Base-by-base conservation (phyloP, 1,284 basidiomycete species). In the Ustilago hordei region DNA sequence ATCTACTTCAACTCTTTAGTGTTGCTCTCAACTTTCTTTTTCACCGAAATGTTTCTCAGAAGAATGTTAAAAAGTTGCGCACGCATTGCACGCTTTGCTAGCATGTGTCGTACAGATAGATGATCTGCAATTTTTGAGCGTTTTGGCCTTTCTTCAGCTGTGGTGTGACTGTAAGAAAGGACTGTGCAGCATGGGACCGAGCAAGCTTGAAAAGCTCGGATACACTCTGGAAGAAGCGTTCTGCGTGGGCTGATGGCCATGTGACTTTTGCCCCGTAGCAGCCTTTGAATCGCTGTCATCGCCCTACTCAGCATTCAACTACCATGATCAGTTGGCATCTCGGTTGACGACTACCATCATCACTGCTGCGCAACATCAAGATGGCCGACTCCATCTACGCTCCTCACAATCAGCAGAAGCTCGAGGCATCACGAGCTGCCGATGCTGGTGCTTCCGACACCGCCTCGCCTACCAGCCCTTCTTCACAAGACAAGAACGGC, bases 331-430 rank as follows among this genome's bases (percentile, higher is more conserved):
- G 11, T 9, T 50, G 17, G 6, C 55, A 47, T 19, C 35, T 38
- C 19, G 54, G n/a, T 41, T 15, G 11, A 41, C 47, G 11, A 7
- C 48, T 32, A 52, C 48, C 23, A 52, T 52, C 23, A 17, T 35
- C 38, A 45, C 38, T 39, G 9, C 38, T 11, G 17, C 43, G 45
- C 41, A 43, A 38, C 28, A 28, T 60, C 59, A 65, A 19, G 50
- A 80, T 80, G 78, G 56, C 78, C 47, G 78, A 80, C 56, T 78
- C 75, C n/a, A 80, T 80, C 64, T 80, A 80, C 56, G 78, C 78
- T 2, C 78, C 78, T 0, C 70, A 79, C 45, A 79, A 79, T 45
- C 64, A 77, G 56, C 55, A 61, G 47, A 70, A 68, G 69, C 69
- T 75, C 59, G 39, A 75, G 23, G 76, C 68, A 13, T 54, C 60